Conservation (phyloP, 2,329 filamentous ascomycete species). For the Arthroderma sp. region DNA sequence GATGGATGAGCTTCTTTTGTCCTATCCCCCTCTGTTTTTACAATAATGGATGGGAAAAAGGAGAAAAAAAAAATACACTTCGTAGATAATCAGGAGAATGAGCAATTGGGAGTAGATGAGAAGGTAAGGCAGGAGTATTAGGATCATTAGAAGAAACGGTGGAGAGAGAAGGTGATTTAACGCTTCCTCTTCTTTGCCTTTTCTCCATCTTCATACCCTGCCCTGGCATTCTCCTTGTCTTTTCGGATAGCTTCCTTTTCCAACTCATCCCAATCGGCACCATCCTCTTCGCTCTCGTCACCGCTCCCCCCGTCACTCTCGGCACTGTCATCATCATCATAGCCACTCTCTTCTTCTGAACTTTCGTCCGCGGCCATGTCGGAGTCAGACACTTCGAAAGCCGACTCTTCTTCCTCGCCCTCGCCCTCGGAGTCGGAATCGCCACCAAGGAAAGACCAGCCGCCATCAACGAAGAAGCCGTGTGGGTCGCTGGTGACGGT, state of each 20-base stretch:
- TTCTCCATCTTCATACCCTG: slow-evolving; percentile 43
- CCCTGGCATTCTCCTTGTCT: slow-evolving; percentile 40
- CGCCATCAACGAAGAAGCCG: slow-evolving; percentile 86
- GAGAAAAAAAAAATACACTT: not conserved
- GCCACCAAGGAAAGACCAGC: slow-evolving; percentile 82
- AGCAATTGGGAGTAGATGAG: too few species aligned
- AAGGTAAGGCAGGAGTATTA: not conserved
- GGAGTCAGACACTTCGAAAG: slow-evolving; percentile 79
- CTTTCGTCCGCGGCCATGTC: slow-evolving; percentile 64
- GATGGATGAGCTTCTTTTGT: not conserved
- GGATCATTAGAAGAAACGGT: too few species aligned
- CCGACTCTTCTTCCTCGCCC: slow-evolving; percentile 74
- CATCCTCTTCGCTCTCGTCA: slow-evolving; percentile 58
- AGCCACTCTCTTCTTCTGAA: slow-evolving; percentile 75
- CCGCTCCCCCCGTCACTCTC: slow-evolving; percentile 52
- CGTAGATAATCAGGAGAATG: not conserved
- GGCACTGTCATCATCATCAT: slow-evolving; percentile 84
- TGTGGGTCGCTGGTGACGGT: slow-evolving; percentile 90
- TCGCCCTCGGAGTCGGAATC: slow-evolving; percentile 79
- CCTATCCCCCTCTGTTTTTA: not conserved
- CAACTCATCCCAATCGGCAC: slow-evolving; percentile 88
- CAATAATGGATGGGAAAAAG: not conserved
- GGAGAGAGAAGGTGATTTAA: not conserved
- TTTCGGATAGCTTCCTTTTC: slow-evolving; percentile 69
- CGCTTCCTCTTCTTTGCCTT: slow-evolving; percentile 64